Conservation (phyloP, 208 protist species). For the Perkinsela sp. region DNA sequence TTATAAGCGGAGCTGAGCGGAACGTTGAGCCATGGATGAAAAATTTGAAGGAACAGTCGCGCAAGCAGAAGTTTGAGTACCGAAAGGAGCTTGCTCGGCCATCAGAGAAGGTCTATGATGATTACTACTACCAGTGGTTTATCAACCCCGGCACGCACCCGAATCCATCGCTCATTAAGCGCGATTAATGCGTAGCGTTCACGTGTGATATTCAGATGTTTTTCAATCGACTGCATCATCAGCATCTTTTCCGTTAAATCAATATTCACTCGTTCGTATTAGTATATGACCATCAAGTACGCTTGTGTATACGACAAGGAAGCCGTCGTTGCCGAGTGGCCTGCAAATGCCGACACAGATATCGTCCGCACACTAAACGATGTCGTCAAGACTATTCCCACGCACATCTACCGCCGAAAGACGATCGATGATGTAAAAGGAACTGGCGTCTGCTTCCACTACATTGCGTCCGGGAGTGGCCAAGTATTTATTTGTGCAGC, state of each 20-base stretch:
- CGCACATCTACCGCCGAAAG: constrained; percentile 49
- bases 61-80: constrained; percentile 26
- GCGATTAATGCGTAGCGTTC: background rate
- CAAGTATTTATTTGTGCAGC: constrained; percentile 52
- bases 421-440: constrained; percentile 62
- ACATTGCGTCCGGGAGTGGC: constrained; percentile 61
- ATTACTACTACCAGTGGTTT: constrained; percentile 72
- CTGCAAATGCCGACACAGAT: constrained; percentile 22
- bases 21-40: constrained; percentile 42
- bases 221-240: background rate
- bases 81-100: constrained; percentile 40
- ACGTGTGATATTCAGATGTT: background rate
- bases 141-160: constrained; percentile 54
- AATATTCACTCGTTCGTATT: too few relatives aligned
- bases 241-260: too few relatives aligned
- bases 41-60: constrained; percentile 23
- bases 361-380: constrained; percentile 52
- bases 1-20: constrained; percentile 17
- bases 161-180: constrained; percentile 18
- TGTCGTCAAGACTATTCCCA: constrained; percentile 43
- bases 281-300: constrained; percentile 54
- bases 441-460: constrained; percentile 51
- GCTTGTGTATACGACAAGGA: constrained; percentile 54
- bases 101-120: constrained; percentile 65
- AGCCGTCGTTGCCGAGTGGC: constrained; percentile 39